phyloP scores from a whole-genome alignment of 2,329 filamentous ascomycete genomes.

The Stagonosporopsis vannaccii region DNA sequence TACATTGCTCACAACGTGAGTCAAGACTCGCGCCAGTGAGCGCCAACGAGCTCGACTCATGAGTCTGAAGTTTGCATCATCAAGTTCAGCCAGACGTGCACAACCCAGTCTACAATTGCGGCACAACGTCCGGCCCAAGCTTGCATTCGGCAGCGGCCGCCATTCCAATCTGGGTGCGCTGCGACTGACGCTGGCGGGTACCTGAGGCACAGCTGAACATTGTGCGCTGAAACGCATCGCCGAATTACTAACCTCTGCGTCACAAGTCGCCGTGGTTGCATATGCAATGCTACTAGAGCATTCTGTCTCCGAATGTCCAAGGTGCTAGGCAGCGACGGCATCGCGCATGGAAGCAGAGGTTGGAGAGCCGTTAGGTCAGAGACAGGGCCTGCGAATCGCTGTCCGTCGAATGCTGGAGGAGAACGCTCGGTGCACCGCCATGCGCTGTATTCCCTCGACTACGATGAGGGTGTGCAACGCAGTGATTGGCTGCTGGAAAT shows the following conservation, averaged over 20 bases:
- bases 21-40: slow-evolving; percentile 5
- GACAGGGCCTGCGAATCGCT: slow-evolving; percentile 12
- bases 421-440: slow-evolving; percentile 30
- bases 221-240: slow-evolving; percentile 12
- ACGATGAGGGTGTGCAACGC: slow-evolving; percentile 5
- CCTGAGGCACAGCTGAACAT: slow-evolving; percentile 28
- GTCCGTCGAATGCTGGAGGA: slow-evolving; percentile 15
- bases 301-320: slow-evolving; percentile 7
- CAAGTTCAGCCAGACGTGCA: slow-evolving; percentile 13
- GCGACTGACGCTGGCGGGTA: slow-evolving; percentile 30
- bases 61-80: not conserved
- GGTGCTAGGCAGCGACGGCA: slow-evolving; percentile 23
- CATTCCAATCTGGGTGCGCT: slow-evolving; percentile 24
- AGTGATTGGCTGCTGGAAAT: slow-evolving; percentile 14
- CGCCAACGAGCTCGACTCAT: slow-evolving; percentile 13
- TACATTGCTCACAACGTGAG: not conserved
- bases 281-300: slow-evolving; percentile 10
- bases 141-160: slow-evolving; percentile 34
- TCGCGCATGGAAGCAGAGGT: not conserved
- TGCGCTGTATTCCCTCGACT: slow-evolving; percentile 32
- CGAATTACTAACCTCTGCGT: slow-evolving; percentile 8
- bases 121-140: slow-evolving; percentile 21
- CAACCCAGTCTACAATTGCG: slow-evolving; percentile 26
- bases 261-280: slow-evolving; percentile 25
- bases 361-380: slow-evolving; percentile 18